phyloP scores from a whole-genome alignment of 2,329 filamentous ascomycete species.

The Dothideomycetidae sp. region DNA sequence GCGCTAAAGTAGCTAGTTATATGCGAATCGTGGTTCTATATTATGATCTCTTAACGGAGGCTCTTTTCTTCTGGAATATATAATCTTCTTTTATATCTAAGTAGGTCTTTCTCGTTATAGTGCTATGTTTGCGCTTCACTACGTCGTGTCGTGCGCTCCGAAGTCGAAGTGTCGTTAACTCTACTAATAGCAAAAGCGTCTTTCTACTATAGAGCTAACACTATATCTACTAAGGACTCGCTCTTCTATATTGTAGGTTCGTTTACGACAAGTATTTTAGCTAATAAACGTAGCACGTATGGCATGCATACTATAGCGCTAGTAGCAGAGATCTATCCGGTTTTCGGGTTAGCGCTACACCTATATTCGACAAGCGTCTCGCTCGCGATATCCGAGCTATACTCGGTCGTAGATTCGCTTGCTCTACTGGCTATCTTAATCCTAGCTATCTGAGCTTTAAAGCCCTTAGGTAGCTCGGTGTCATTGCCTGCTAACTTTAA shows the following conservation, averaged over 20 bases:
- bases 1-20: not conserved
- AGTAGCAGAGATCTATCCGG: not conserved
- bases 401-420: not conserved
- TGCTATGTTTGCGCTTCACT: not conserved
- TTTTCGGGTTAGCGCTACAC: not conserved
- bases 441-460: not conserved
- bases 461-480: not conserved
- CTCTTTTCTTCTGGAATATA: not conserved
- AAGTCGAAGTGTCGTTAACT: not conserved
- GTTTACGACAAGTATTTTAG: not conserved
- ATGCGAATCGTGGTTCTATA: not conserved
- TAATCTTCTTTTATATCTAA: not conserved
- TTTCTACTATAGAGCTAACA: not conserved
- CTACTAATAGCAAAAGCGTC: not conserved
- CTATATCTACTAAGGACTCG: not conserved
- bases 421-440: not conserved
- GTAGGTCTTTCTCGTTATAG: not conserved
- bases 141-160: not conserved
- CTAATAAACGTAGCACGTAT: not conserved
- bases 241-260: not conserved
- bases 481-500: not conserved
- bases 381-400: not conserved
- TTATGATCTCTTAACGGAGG: not conserved
- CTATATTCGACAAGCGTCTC: not conserved
- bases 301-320: not conserved